Percentiles rank a stretch among this genome's conserved stretches.
Evolutionary conservation across 2,329 filamentous ascomycete genomes (phyloP).

Genomic region (Diaporthe citri): DNA sequence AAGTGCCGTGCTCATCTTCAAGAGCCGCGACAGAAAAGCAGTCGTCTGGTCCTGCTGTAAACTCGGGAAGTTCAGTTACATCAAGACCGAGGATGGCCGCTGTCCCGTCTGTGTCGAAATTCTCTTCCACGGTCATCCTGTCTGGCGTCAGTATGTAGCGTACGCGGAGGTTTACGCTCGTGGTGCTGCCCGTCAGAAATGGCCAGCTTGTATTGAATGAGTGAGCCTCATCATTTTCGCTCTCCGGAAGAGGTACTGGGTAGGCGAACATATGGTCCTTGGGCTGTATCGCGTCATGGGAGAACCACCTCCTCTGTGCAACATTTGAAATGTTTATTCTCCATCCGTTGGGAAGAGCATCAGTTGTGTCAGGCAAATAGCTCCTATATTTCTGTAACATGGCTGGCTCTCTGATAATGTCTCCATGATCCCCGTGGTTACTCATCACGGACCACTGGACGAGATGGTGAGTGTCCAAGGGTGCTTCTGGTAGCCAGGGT

Average conservation of each 20-base stretch:
- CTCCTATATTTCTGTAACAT: background rate
- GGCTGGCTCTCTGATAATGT: background rate
- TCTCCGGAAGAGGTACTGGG: background rate
- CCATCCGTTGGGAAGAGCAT: background rate
- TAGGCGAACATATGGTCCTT: background rate
- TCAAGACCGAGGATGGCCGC: too few species aligned
- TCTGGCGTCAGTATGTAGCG: background rate
- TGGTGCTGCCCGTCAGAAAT: background rate
- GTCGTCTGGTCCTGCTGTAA: background rate
- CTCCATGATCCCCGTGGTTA: background rate
- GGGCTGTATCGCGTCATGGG: background rate
- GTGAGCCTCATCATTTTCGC: background rate
- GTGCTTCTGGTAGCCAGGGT: background rate
- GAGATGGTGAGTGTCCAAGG: background rate
- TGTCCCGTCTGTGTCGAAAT: too few species aligned
- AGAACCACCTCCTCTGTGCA: background rate
- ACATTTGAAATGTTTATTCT: background rate
- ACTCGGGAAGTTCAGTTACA: background rate
- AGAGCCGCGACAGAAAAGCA: background rate
- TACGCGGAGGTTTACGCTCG: background rate
- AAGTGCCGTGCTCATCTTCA: background rate
- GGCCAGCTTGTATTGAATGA: background rate
- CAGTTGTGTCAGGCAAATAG: background rate
- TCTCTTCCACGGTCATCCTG: background rate
- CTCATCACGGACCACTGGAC: background rate